Evolutionary conservation across 1,284 basidiomycete species (phyloP).

Genomic region (Volvariella surrecta): DNA sequence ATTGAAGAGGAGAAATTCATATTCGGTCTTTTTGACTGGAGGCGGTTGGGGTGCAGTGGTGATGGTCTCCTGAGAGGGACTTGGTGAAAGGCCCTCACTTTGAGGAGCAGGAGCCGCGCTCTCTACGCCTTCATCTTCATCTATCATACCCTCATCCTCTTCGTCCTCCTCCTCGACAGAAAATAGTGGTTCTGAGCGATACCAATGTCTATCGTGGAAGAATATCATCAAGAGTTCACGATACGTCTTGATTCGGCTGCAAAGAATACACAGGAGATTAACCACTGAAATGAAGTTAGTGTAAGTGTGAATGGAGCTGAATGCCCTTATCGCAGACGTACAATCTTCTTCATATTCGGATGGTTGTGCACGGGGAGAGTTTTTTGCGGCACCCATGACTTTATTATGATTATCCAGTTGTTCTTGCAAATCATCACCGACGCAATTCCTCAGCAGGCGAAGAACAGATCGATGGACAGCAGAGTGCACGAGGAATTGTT

Average conservation of each 20-base stretch:
- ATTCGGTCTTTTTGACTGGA: constrained; percentile 65
- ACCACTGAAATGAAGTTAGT: constrained; percentile 50
- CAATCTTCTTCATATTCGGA: constrained; percentile 83
- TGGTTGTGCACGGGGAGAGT: constrained; percentile 54
- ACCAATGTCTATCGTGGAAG: constrained; percentile 89
- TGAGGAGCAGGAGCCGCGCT: constrained; percentile 16
- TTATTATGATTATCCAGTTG: constrained; percentile 69
- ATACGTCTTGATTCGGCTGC: constrained; percentile 84
- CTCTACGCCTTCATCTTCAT: constrained; percentile 22
- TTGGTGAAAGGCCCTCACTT: constrained; percentile 34
- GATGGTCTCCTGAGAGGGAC: constrained; percentile 51
- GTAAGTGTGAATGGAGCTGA: background rate
- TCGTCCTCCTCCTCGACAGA: constrained; percentile 65
- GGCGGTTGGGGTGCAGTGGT: constrained; percentile 40
- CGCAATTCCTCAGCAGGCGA: constrained; percentile 79
- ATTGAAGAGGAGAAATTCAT: constrained; percentile 92
- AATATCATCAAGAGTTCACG: constrained; percentile 92
- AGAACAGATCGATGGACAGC: constrained; percentile 86
- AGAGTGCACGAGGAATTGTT: constrained; percentile 86
- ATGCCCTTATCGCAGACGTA: constrained; percentile 30
- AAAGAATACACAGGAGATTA: constrained; percentile 84
- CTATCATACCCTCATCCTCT: constrained; percentile 37
- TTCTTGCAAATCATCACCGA: constrained; percentile 85
- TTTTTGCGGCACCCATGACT: constrained; percentile 76
- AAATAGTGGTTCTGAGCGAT: constrained; percentile 59